Conservation (phyloP, 2,329 filamentous ascomycete species). For the Paecilomyces formosus region DNA sequence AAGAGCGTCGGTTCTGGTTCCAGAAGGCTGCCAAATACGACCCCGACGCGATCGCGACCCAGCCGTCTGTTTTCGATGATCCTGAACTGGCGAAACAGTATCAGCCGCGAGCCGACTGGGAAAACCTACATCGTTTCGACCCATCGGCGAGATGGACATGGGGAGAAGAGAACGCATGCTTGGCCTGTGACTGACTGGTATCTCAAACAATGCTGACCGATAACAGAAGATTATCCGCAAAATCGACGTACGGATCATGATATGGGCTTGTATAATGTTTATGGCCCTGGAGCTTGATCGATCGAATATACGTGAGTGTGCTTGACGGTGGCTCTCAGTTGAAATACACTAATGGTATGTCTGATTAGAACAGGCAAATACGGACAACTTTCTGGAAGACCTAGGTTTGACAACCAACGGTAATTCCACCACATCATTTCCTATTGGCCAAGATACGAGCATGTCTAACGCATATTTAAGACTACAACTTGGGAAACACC, state of each 20-base stretch:
- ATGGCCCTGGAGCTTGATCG: conserved; percentile 46
- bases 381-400: background rate
- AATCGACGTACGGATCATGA: conserved; percentile 25
- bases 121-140: conserved; percentile 29
- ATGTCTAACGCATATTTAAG: conserved; percentile 22
- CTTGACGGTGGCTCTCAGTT: background rate
- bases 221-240: background rate
- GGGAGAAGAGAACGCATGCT: conserved; percentile 10
- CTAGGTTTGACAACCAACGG: background rate
- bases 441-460: conserved; percentile 43
- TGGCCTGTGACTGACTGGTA: background rate
- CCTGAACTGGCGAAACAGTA: conserved; percentile 31
- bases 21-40: conserved; percentile 16
- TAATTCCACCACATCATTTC: conserved; percentile 1
- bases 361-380: conserved; percentile 33
- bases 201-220: background rate
- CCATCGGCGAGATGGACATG: conserved; percentile 17
- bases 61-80: conserved; percentile 41
- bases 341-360: background rate
- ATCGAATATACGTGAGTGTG: conserved; percentile 30
- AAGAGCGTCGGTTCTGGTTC: conserved; percentile 22
- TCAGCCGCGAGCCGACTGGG: conserved; percentile 22
- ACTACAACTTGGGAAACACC: conserved; percentile 49
- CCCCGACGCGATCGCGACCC: conserved; percentile 25
- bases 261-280: conserved; percentile 41